Evolutionary conservation across 139 green algal genomes (phyloP).

Genomic region (Tetraselmis chui): DNA sequence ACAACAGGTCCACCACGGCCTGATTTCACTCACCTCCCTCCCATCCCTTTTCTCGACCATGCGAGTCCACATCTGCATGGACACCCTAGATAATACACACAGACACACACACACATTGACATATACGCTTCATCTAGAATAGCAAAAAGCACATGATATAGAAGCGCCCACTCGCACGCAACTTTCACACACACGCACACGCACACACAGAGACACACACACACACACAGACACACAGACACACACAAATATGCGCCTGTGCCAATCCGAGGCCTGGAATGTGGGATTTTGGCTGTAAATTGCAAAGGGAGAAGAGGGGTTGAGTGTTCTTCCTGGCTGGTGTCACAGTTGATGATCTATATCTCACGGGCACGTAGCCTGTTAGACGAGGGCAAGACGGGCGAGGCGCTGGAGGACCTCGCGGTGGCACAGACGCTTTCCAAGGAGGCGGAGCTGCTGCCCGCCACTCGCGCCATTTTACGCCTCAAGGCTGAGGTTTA

Average conservation of each 20-base stretch:
- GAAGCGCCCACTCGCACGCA: too few species aligned
- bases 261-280: too few species aligned
- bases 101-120: too few species aligned
- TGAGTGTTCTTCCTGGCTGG: neutral
- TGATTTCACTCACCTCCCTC: neutral
- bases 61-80: neutral
- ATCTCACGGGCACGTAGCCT: neutral
- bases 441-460: neutral
- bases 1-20: neutral
- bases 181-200: too few species aligned
- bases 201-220: too few species aligned
- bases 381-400: neutral
- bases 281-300: too few species aligned
- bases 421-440: neutral
- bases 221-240: too few species aligned
- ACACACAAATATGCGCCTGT: too few species aligned
- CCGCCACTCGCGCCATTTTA: neutral
- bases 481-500: neutral
- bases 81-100: neutral
- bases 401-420: neutral
- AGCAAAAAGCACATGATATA: too few species aligned
- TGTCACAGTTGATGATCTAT: neutral
- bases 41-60: neutral
- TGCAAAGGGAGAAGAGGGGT: neutral
- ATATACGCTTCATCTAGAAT: too few species aligned